Conservation (phyloP, 1,284 basidiomycete species). For the Schizophyllum amplum region DNA sequence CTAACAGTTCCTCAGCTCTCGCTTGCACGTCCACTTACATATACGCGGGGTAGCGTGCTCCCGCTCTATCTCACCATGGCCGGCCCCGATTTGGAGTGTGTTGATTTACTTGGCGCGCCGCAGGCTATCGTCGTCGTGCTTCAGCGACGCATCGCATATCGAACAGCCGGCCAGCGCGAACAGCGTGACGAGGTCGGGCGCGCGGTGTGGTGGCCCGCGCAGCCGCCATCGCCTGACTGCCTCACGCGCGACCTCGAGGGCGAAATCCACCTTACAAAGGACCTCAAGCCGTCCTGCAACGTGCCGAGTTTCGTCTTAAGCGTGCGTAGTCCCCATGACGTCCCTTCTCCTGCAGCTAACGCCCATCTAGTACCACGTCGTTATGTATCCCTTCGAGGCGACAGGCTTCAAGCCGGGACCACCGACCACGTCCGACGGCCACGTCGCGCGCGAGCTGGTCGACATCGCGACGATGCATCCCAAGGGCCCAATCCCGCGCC, state of each 20-base stretch:
- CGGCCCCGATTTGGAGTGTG: conserved; percentile 23
- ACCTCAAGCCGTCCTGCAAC: conserved; percentile 28
- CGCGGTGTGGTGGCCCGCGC: conserved; percentile 31
- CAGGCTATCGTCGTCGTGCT: conserved; percentile 24
- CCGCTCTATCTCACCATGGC: conserved; percentile 25
- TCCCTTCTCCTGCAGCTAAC: background rate
- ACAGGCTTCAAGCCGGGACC: conserved; percentile 14
- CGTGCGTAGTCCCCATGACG: conserved; percentile 19
- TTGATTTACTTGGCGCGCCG: conserved; percentile 26
- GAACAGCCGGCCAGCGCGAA: conserved; percentile 7
- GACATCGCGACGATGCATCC: conserved; percentile 25
- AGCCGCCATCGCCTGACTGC: conserved; percentile 6
- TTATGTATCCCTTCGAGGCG: conserved; percentile 23
- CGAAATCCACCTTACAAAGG: conserved; percentile 32
- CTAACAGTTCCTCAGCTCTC: conserved; percentile 19
- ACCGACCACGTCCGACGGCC: conserved; percentile 6
- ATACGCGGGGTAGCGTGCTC: conserved; percentile 32
- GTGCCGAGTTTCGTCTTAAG: conserved; percentile 29
- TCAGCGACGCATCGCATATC: conserved; percentile 21
- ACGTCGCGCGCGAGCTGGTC: conserved; percentile 17
- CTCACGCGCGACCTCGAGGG: conserved; percentile 22
- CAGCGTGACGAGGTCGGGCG: conserved; percentile 16
- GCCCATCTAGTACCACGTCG: conserved; percentile 22
- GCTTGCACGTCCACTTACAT: conserved; percentile 28
- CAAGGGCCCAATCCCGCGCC: conserved; percentile 13